Conservation (phyloP, 345 rosid species). For the Linum trigynum region DNA sequence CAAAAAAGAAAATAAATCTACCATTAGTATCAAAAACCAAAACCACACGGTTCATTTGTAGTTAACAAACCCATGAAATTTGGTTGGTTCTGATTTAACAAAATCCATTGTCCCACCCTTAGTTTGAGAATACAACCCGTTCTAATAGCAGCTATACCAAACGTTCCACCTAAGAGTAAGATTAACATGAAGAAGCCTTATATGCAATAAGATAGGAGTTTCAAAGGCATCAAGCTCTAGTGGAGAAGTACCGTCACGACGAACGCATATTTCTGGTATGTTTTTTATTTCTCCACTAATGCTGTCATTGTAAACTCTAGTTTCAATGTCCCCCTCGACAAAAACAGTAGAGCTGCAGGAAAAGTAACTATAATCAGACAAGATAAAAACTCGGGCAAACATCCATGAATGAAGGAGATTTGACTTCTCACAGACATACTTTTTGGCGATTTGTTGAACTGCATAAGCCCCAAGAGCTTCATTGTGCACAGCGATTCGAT, state of each 20-base stretch:
- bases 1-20: too few relatives aligned
- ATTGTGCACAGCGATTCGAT: slow-evolving; percentile 89
- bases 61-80: too few relatives aligned
- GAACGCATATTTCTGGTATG: slow-evolving; percentile 83
- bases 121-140: too few relatives aligned
- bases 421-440: slow-evolving; percentile 29
- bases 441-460: slow-evolving; percentile 66
- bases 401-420: not conserved
- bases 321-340: slow-evolving; percentile 94
- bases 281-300: slow-evolving; percentile 63
- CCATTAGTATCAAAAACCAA: too few relatives aligned
- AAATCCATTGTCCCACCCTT: too few relatives aligned
- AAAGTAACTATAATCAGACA: not conserved
- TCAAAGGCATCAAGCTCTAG: not conserved
- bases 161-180: not conserved
- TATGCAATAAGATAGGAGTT: too few relatives aligned
- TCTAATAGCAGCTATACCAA: too few relatives aligned
- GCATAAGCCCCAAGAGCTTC: slow-evolving; percentile 66
- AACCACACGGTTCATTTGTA: too few relatives aligned
- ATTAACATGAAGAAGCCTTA: not conserved
- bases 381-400: not conserved
- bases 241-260: slow-evolving; percentile 54
- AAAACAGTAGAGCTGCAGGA: slow-evolving; percentile 75
- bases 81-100: too few relatives aligned
- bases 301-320: slow-evolving; percentile 87